Evolutionary conservation across 345 rosid species (phyloP), one percentile per base, ranked within the genome.

Genomic region (Camelina sativa): DNA sequence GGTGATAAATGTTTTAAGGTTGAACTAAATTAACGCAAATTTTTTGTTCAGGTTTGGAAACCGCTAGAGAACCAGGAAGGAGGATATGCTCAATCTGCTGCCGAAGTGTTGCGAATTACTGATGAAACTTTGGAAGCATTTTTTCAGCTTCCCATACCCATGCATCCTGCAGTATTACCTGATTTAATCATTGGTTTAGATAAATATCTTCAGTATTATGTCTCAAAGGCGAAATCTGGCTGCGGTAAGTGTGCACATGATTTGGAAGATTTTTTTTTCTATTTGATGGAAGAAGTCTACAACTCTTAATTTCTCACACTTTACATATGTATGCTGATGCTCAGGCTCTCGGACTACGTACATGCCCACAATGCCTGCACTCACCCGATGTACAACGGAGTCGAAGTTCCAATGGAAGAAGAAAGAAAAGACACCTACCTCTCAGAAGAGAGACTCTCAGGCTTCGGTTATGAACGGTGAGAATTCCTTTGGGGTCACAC

Each of bases 391-490:
- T 78, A 84, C 84, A 8, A 80, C 80, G 0, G 99, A 70, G 55
- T 90, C 97, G 48, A 95, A 92, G 79, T 91, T 94, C 71, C 97
- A 89, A 85, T 93, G 93, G 89, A 95, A 88, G 86, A 95, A 90
- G 86, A 95, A 92, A 85, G 98, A 95, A 73, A 92, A 90, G 86
- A 69, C 86, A 16, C 79, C 88, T 4, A 83, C 81, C 56, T 63
- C 79, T 76, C 96, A 81, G 56, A 92, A 88, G 86, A 89, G 80
- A 81, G 87, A 84, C 80, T 81, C 99, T 76, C 97, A 92, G 85
- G 89, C 83, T 30, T 85, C 87, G 8, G 81, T 85, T 46, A 65
- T 69, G 62, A 92, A 87, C 34, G 92, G 97, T 19, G 93, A 85
- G 11, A 80, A 71, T 67, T 78, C 92, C 43, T 90, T 85, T 62